Evolutionary conservation across 352 stramenopile genomes (phyloP).

Genomic region (Phytophthora rubi): DNA sequence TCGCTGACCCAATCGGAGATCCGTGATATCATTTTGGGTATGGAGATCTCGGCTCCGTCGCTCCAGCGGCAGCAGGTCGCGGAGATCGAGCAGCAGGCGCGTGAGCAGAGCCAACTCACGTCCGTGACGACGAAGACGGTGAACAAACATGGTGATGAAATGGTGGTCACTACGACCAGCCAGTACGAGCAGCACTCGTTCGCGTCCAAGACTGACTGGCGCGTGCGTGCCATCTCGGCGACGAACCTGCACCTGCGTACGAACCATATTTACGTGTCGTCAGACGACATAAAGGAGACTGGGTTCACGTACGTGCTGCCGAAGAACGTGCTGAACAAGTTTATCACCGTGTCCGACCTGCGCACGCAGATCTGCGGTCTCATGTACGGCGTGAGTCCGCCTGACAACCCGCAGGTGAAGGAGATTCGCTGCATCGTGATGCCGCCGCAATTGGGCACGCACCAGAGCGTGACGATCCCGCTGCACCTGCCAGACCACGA

Average conservation of each 20-base stretch:
- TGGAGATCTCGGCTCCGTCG: slow-evolving; percentile 99
- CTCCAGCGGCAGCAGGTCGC: slow-evolving; percentile 99
- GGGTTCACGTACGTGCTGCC: slow-evolving; percentile 99
- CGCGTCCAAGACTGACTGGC: slow-evolving; percentile 99
- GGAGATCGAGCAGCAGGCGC: slow-evolving; percentile 99
- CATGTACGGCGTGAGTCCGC: slow-evolving; percentile 98
- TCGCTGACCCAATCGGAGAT: slow-evolving; percentile 99
- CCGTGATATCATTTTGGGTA: slow-evolving; percentile 99
- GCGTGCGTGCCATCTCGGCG: slow-evolving; percentile 98
- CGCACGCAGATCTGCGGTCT: slow-evolving; percentile 98
- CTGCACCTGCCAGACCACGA: slow-evolving; percentile 96
- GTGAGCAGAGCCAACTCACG: slow-evolving; percentile 98
- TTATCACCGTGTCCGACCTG: slow-evolving; percentile 98
- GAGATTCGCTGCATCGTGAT: slow-evolving; percentile 99
- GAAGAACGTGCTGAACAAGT: slow-evolving; percentile 99
- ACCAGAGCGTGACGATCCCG: slow-evolving; percentile 98
- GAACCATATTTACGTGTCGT: slow-evolving; percentile 99
- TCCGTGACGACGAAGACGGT: slow-evolving; percentile 99
- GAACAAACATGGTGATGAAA: slow-evolving; percentile 99
- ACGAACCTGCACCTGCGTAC: slow-evolving; percentile 99
- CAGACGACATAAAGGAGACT: slow-evolving; percentile 97
- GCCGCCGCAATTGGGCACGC: slow-evolving; percentile 98
- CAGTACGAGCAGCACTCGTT: slow-evolving; percentile 99
- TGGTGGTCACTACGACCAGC: slow-evolving; percentile 99
- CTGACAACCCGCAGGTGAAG: slow-evolving; percentile 98